Conservation (phyloP, 192 early-diverging fungal species). For the Mortierella antarctica region DNA sequence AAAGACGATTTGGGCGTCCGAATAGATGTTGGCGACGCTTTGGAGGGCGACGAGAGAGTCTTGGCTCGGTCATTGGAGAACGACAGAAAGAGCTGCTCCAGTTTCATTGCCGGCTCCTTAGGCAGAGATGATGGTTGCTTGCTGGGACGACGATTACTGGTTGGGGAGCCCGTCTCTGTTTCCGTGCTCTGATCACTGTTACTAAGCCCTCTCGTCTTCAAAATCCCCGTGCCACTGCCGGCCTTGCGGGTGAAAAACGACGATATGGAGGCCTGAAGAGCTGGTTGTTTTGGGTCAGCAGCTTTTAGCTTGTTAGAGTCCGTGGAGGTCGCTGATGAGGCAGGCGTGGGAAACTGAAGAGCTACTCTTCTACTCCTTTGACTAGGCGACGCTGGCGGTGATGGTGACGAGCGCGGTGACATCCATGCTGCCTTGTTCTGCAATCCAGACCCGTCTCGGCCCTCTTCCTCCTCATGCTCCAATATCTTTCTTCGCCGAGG, state of each 20-base stretch:
- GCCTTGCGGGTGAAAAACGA: slow-evolving; percentile 26
- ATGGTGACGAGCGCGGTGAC: slow-evolving; percentile 1
- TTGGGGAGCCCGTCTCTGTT: neutral
- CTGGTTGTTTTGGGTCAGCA: neutral
- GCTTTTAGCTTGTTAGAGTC: neutral
- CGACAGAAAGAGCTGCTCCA: slow-evolving; percentile 39
- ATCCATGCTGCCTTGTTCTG: neutral
- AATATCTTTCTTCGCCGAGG: neutral
- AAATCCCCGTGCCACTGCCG: slow-evolving; percentile 36
- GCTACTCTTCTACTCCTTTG: slow-evolving; percentile 11
- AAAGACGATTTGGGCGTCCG: slow-evolving; percentile 14
- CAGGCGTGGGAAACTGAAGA: neutral
- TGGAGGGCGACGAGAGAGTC: neutral
- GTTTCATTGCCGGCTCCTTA: slow-evolving; percentile 17
- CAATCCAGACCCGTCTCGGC: neutral
- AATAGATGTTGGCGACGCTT: neutral
- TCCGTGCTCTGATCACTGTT: neutral
- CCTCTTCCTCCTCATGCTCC: neutral
- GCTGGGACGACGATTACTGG: neutral
- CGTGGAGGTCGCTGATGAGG: neutral
- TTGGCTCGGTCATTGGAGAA: slow-evolving; percentile 35
- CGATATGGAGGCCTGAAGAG: slow-evolving; percentile 19
- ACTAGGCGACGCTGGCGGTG: slow-evolving; percentile 15
- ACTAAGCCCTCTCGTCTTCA: slow-evolving; percentile 6
- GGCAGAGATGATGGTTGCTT: neutral